phyloP scores from a whole-genome alignment of 768 basidiomycete genomes.

The Russula sp. region DNA sequence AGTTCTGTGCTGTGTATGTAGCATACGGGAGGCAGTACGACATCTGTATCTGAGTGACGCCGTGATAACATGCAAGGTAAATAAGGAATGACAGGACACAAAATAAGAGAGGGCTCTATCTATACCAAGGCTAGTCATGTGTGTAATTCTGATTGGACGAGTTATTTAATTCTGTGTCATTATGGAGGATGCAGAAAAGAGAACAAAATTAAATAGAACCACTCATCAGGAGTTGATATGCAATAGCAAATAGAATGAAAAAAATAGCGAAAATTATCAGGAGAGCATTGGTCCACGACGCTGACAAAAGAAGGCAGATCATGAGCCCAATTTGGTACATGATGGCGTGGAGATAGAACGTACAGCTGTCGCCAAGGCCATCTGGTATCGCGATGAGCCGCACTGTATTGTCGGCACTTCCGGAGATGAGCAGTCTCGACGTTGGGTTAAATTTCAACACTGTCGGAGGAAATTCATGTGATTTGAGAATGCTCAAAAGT shows the following conservation, averaged over 20 bases:
- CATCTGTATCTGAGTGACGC: neutral
- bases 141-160: neutral
- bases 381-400: slow-evolving; percentile 75
- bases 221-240: slow-evolving; percentile 37
- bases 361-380: slow-evolving; percentile 40
- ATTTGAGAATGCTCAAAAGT: slow-evolving; percentile 79
- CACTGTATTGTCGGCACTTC: slow-evolving; percentile 86
- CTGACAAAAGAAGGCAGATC: slow-evolving; percentile 33
- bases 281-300: slow-evolving; percentile 36
- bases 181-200: neutral
- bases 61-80: neutral
- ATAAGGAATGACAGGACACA: neutral
- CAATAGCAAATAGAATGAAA: slow-evolving; percentile 44
- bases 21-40: neutral
- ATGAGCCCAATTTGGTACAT: neutral
- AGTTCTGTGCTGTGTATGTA: neutral
- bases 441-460: slow-evolving; percentile 84
- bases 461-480: slow-evolving; percentile 94
- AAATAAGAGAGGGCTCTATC: neutral
- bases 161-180: neutral
- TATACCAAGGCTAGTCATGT: neutral
- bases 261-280: slow-evolving; percentile 45
- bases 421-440: slow-evolving; percentile 77
- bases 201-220: slow-evolving; percentile 19
- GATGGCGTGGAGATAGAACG: neutral